phyloP scores from a whole-genome alignment of 768 basidiomycete genomes.

The Trametes elegans region DNA sequence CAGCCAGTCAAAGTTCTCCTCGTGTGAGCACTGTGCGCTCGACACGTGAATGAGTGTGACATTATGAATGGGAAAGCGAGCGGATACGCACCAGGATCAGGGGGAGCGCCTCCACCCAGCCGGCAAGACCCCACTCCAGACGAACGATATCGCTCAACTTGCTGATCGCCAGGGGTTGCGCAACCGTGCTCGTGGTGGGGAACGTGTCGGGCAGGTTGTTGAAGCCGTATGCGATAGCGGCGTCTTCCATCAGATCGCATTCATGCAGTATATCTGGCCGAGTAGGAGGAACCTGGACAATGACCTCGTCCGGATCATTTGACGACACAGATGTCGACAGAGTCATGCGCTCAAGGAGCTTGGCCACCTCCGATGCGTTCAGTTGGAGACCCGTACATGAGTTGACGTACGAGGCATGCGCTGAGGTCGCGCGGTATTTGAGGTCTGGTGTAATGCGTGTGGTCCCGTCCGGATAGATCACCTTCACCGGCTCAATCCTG shows the following conservation, averaged over 20 bases:
- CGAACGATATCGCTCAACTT: conserved; percentile 88
- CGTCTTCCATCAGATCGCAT: conserved; percentile 98
- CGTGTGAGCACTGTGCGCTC: conserved; percentile 91
- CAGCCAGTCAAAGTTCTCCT: conserved; percentile 95
- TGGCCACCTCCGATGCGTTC: conserved; percentile 58
- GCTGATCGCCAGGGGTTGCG: conserved; percentile 87
- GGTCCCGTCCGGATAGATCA: conserved; percentile 77
- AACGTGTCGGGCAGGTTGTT: conserved; percentile 93
- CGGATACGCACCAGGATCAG: conserved; percentile 74
- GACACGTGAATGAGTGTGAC: neutral
- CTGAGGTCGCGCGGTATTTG: conserved; percentile 63
- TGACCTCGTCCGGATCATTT: conserved; percentile 60
- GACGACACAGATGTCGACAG: conserved; percentile 55
- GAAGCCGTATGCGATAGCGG: conserved; percentile 96
- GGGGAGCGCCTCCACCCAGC: conserved; percentile 95
- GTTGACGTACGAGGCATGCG: conserved; percentile 91
- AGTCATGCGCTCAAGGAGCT: conserved; percentile 83
- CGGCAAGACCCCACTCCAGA: conserved; percentile 88
- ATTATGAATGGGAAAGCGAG: neutral
- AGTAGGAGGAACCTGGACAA: conserved; percentile 86
- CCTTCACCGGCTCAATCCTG: conserved; percentile 92
- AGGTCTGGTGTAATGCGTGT: conserved; percentile 79
- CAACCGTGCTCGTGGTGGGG: conserved; percentile 92
- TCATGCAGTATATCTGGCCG: conserved; percentile 97
- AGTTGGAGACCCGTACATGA: conserved; percentile 88